phyloP scores from a whole-genome alignment of 306 rosid genomes.

The Citrullus colocynthis region DNA sequence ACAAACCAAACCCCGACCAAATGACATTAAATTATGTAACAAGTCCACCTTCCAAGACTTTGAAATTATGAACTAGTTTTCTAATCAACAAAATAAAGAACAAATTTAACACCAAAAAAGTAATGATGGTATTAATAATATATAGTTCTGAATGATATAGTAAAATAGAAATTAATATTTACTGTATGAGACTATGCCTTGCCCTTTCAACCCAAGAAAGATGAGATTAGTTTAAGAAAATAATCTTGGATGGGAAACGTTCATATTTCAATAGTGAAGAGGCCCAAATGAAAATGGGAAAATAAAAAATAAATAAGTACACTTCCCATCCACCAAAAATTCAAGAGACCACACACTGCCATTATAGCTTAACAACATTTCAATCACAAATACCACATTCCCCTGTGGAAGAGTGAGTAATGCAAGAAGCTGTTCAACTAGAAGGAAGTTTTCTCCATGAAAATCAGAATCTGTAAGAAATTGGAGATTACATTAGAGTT shows the following conservation, averaged over 20 bases:
- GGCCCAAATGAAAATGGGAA: not conserved
- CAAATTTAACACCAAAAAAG: not conserved
- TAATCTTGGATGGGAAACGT: not conserved
- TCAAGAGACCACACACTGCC: not conserved
- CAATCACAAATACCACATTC: slow-evolving; percentile 4
- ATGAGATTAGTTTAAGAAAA: not conserved
- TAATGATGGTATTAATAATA: not conserved
- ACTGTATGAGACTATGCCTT: not conserved
- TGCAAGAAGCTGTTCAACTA: not conserved
- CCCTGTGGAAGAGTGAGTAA: not conserved
- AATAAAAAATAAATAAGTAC: not conserved
- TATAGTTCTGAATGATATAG: not conserved
- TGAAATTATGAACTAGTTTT: not conserved
- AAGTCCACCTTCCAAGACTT: not conserved
- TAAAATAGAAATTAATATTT: not conserved
- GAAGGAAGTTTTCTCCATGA: not conserved
- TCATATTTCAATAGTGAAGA: not conserved
- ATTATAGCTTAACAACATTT: not conserved
- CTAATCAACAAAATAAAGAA: not conserved
- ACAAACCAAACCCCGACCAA: not conserved
- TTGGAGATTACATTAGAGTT: slow-evolving; percentile 6
- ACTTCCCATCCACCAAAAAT: not conserved
- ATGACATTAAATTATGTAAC: not conserved
- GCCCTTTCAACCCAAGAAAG: not conserved
- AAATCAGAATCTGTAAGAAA: not conserved